Evolutionary conservation across 2,329 filamentous ascomycete species (phyloP).

Genomic region (Paecilomyces fulvus): DNA sequence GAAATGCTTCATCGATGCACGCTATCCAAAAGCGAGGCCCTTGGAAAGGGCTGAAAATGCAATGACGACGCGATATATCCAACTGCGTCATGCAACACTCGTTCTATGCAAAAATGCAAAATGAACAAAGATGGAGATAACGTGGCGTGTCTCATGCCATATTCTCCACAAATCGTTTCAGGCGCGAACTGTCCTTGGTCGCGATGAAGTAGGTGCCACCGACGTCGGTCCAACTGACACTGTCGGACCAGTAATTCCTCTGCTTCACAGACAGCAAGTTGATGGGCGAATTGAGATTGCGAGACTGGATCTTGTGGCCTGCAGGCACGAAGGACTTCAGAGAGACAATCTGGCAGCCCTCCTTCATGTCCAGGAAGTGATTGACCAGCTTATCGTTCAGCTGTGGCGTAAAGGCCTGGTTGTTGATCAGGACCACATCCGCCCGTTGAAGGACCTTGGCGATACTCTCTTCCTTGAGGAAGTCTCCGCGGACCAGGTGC

Average conservation of each 20-base stretch:
- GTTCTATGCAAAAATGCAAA: neutral
- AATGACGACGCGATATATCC: neutral
- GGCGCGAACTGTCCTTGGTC: conserved; percentile 57
- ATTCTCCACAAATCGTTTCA: conserved; percentile 40
- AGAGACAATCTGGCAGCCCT: conserved; percentile 81
- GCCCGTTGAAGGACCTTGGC: conserved; percentile 67
- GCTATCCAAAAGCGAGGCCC: neutral
- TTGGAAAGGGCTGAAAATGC: neutral
- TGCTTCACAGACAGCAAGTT: conserved; percentile 72
- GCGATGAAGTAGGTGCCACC: conserved; percentile 84
- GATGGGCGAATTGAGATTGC: conserved; percentile 71
- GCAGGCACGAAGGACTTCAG: conserved; percentile 84
- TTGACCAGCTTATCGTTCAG: conserved; percentile 78
- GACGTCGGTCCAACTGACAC: conserved; percentile 84
- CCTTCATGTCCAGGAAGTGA: conserved; percentile 88
- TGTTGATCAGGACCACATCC: conserved; percentile 96
- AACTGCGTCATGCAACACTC: neutral
- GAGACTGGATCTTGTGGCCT: conserved; percentile 62
- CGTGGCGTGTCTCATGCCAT: conserved; percentile 15
- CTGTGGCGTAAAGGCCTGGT: conserved; percentile 85
- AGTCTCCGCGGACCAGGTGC: conserved; percentile 74
- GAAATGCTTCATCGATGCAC: neutral
- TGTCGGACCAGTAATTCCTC: conserved; percentile 58
- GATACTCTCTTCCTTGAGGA: conserved; percentile 64
- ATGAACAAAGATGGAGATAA: neutral